These are phyloP conservation scores for Grifola frondosa DNA, from an alignment of 1,284 basidiomycete genomes.

Conservation along the genomic window DNA sequence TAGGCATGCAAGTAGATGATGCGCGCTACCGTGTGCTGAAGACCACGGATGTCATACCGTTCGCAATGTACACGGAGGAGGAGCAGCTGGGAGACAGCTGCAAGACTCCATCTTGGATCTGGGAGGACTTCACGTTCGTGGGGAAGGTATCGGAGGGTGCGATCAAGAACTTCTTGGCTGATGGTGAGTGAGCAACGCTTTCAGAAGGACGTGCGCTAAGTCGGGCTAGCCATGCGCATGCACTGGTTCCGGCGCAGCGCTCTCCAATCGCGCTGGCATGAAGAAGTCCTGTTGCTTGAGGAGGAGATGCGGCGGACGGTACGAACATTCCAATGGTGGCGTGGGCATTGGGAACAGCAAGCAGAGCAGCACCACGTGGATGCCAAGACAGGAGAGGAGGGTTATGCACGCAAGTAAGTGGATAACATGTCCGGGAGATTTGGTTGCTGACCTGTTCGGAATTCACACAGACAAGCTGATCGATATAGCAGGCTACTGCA, in stretches of 20 bases:
- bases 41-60: background rate
- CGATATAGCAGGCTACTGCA: too few species aligned
- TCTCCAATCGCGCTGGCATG: background rate
- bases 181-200: conserved; percentile 7
- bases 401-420: too few species aligned
- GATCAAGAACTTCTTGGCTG: background rate
- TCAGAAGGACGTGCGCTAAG: too few species aligned
- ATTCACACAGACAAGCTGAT: too few species aligned
- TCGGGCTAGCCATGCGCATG: conserved; percentile 1
- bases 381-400: too few species aligned
- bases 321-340: too few species aligned
- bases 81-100: background rate
- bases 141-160: background rate
- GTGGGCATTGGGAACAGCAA: too few species aligned
- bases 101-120: background rate
- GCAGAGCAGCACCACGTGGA: too few species aligned
- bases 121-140: conserved; percentile 1
- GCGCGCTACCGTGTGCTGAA: background rate
- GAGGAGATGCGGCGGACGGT: conserved; percentile 4
- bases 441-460: too few species aligned
- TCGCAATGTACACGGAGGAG: background rate
- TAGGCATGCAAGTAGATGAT: conserved; percentile 1
- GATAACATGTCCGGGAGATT: too few species aligned
- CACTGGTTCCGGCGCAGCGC: conserved; percentile 8
- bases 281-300: background rate